phyloP scores from a whole-genome alignment of 495 filamentous ascomycete genomes.

The Talaromyces ruber region DNA sequence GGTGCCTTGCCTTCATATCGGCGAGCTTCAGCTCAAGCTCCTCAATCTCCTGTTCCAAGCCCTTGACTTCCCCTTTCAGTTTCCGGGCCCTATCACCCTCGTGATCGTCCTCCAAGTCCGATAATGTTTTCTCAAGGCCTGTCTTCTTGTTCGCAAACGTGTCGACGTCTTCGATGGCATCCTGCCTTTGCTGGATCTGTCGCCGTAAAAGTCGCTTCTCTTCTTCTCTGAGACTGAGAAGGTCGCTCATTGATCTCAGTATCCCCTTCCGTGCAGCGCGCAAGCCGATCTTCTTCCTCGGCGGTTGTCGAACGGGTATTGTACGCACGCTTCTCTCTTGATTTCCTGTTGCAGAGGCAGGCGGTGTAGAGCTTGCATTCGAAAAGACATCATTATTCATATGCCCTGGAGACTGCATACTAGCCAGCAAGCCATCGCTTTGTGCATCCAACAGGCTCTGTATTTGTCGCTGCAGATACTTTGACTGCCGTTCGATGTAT shows the following conservation, averaged over 20 bases:
- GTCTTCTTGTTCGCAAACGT: constrained; percentile 44
- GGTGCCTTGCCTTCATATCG: constrained; percentile 55
- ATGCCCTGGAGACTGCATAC: constrained; percentile 9
- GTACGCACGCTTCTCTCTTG: constrained; percentile 23
- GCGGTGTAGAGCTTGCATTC: constrained; percentile 41
- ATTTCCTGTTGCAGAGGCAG: constrained; percentile 15
- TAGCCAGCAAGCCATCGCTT: constrained; percentile 59
- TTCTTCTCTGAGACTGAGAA: constrained; percentile 63
- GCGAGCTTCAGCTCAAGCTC: constrained; percentile 57
- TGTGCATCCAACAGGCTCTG: constrained; percentile 82
- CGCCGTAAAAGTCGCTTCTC: constrained; percentile 53
- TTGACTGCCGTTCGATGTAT: constrained; percentile 35
- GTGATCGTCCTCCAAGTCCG: constrained; percentile 27
- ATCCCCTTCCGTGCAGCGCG: constrained; percentile 64
- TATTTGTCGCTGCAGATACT: constrained; percentile 61
- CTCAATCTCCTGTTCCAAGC: constrained; percentile 52
- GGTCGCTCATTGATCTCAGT: constrained; percentile 57
- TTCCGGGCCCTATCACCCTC: constrained; percentile 25
- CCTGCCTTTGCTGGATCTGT: constrained; percentile 49
- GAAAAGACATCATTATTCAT: constrained; percentile 25
- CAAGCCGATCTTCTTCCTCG: constrained; percentile 47
- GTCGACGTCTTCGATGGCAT: constrained; percentile 52
- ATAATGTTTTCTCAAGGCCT: constrained; percentile 38
- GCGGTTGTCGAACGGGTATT: constrained; percentile 56
- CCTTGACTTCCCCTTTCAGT: constrained; percentile 43